Conservation (phyloP, 257 asterid species). For the Apocynum venetum region DNA sequence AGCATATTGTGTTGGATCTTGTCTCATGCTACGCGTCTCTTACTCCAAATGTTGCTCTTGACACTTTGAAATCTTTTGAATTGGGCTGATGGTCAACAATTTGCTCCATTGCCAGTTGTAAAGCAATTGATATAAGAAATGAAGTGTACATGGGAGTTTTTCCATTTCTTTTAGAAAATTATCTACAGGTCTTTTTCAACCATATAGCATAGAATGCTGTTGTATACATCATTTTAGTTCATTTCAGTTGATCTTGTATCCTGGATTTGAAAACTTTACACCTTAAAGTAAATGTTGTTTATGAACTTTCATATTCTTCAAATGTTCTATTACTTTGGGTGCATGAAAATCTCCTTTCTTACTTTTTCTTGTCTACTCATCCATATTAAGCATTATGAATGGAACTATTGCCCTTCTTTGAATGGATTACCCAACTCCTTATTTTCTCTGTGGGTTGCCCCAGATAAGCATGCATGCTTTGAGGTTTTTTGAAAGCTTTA, state of each 20-base stretch:
- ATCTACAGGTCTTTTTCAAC: neutral
- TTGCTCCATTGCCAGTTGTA: neutral
- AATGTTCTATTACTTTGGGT: neutral
- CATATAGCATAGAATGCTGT: neutral
- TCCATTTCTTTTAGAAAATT: neutral
- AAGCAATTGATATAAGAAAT: neutral
- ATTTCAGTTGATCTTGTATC: neutral
- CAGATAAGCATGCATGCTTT: neutral
- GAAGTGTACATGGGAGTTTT: neutral
- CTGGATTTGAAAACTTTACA: neutral
- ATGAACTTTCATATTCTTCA: neutral
- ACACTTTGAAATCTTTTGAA: neutral
- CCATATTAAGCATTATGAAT: neutral
- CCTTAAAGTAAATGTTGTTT: neutral
- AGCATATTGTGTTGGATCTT: neutral
- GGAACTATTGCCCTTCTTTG: neutral
- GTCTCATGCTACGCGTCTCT: neutral
- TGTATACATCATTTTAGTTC: neutral
- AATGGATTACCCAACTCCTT: neutral
- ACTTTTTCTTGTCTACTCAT: neutral
- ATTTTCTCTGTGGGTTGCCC: neutral
- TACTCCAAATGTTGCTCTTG: neutral
- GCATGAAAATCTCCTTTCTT: neutral
- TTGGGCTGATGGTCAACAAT: neutral
- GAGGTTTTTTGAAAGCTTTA: neutral